Percentiles rank a stretch among this genome's conserved stretches.
phyloP scores from a whole-genome alignment of 106 monocot genomes.

The Phalaenopsis equestris region DNA sequence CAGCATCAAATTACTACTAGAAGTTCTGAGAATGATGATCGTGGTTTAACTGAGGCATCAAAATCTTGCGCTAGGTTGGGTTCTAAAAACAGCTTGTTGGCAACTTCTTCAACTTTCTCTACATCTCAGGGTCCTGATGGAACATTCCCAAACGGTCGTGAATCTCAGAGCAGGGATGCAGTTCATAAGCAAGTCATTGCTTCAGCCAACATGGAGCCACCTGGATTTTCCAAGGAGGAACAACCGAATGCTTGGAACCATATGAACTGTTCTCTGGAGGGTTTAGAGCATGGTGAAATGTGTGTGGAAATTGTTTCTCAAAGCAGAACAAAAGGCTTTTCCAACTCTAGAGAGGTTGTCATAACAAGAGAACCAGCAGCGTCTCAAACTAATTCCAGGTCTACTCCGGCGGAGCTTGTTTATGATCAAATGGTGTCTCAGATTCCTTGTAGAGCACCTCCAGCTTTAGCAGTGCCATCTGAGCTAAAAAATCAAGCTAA shows the following conservation, averaged over 20 bases:
- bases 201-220: slow-evolving; percentile 1
- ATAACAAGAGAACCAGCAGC: slow-evolving; percentile 10
- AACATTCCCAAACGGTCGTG: slow-evolving; percentile 9
- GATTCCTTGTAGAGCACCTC: slow-evolving; percentile 4
- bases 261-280: not conserved
- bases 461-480: slow-evolving; percentile 5
- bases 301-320: slow-evolving; percentile 8
- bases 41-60: slow-evolving; percentile 30
- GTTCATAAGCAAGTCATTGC: slow-evolving; percentile 6
- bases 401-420: slow-evolving; percentile 4
- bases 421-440: slow-evolving; percentile 17
- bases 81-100: slow-evolving; percentile 18
- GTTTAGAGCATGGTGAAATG: slow-evolving; percentile 6
- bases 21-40: slow-evolving; percentile 20
- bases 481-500: slow-evolving; percentile 15
- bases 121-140: slow-evolving; percentile 13
- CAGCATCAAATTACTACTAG: slow-evolving; percentile 21
- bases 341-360: slow-evolving; percentile 9
- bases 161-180: slow-evolving; percentile 12
- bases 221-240: slow-evolving; percentile 13
- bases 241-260: slow-evolving; percentile 5
- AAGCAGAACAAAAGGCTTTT: slow-evolving; percentile 14
- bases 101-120: slow-evolving; percentile 15
- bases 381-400: slow-evolving; percentile 7
- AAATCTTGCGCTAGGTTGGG: slow-evolving; percentile 24